Conservation (phyloP, 495 filamentous ascomycete species). For the Talaromyces proteolyticus region DNA sequence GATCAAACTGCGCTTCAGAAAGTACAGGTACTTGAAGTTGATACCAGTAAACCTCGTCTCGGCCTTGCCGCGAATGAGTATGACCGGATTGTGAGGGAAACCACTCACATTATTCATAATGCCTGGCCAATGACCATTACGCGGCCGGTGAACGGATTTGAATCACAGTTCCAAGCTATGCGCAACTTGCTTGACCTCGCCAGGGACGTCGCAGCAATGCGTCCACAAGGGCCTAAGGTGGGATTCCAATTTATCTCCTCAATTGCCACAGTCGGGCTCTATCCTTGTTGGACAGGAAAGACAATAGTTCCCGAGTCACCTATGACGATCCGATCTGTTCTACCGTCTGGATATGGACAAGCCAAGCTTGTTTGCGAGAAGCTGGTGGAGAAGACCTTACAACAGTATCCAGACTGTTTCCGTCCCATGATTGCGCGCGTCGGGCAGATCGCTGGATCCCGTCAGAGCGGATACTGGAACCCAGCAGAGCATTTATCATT, state of each 20-base stretch:
- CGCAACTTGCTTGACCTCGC: slow-evolving; percentile 42
- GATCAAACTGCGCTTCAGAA: slow-evolving; percentile 20
- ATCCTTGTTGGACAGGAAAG: slow-evolving; percentile 21
- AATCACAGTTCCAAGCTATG: slow-evolving; percentile 43
- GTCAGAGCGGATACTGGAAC: slow-evolving; percentile 47
- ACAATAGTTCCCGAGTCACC: slow-evolving; percentile 20
- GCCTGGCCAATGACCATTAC: slow-evolving; percentile 52
- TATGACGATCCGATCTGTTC: slow-evolving; percentile 22
- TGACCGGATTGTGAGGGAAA: slow-evolving; percentile 22
- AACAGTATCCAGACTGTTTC: slow-evolving; percentile 33
- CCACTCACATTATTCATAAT: slow-evolving; percentile 52
- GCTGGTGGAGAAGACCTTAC: slow-evolving; percentile 42
- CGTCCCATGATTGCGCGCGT: slow-evolving; percentile 35
- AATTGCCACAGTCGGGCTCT: slow-evolving; percentile 40
- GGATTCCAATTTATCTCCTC: slow-evolving; percentile 51
- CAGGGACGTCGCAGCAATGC: slow-evolving; percentile 15
- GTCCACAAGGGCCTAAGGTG: slow-evolving; percentile 21
- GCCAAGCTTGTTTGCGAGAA: slow-evolving; percentile 47
- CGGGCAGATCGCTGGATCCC: slow-evolving; percentile 47
- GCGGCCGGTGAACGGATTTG: slow-evolving; percentile 34
- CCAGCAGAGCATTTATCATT: slow-evolving; percentile 40
- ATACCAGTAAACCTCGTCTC: slow-evolving; percentile 35
- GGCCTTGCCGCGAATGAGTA: slow-evolving; percentile 38
- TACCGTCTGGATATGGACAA: slow-evolving; percentile 42
- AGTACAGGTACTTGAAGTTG: slow-evolving; percentile 38